phyloP scores from a whole-genome alignment of 2,329 filamentous ascomycete genomes.

The Ophiocordyceps camponoti-rufipedis region DNA sequence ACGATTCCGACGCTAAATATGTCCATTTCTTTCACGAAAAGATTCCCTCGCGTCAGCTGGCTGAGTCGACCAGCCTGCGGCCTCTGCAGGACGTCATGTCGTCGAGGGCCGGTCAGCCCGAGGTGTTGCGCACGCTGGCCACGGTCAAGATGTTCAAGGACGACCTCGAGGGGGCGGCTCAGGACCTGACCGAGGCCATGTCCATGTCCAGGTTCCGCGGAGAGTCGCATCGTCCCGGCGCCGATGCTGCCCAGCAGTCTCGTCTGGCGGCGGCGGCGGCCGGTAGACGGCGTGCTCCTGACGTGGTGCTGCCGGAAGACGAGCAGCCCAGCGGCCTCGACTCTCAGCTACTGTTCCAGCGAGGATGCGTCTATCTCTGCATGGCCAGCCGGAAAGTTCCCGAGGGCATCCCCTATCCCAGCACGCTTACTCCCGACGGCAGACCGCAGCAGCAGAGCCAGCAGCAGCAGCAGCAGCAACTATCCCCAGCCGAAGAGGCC shows the following conservation, averaged over 20 bases:
- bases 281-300: constrained; percentile 12
- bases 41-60: constrained; percentile 58
- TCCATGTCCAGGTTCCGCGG: constrained; percentile 31
- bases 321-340: constrained; percentile 57
- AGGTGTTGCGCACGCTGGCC: constrained; percentile 54
- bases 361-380: constrained; percentile 53
- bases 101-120: constrained; percentile 42
- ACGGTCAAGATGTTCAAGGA: constrained; percentile 59
- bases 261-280: constrained; percentile 10
- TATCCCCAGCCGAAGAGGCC: not conserved
- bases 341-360: constrained; percentile 57
- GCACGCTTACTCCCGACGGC: not conserved
- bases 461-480: too few relatives aligned
- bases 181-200: constrained; percentile 53
- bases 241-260: constrained; percentile 28
- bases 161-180: constrained; percentile 49
- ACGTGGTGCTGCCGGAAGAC: constrained; percentile 19
- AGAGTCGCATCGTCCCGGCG: constrained; percentile 31
- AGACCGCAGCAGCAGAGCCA: not conserved
- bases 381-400: constrained; percentile 50
- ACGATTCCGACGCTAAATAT: constrained; percentile 59
- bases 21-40: constrained; percentile 92
- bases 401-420: constrained; percentile 23
- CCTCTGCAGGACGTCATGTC: constrained; percentile 50
- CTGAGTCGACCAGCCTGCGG: constrained; percentile 49